Evolutionary conservation across 495 filamentous ascomycete genomes (phyloP).

Genomic region (Trichoderma reesei): DNA sequence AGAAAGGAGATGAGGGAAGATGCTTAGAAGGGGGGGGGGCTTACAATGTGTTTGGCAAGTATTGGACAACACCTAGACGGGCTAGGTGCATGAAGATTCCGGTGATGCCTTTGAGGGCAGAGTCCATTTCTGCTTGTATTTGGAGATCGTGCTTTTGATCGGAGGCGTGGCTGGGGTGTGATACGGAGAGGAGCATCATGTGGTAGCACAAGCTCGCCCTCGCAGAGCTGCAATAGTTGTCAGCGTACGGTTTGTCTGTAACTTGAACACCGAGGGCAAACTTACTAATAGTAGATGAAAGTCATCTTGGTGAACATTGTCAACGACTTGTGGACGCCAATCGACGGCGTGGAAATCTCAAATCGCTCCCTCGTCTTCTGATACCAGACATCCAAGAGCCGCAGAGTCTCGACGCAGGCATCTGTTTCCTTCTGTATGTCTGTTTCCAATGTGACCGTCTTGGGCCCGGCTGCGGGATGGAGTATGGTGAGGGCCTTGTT

Average conservation of each 20-base stretch:
- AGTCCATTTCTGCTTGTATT: conserved; percentile 1
- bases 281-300: conserved; percentile 4
- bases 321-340: neutral
- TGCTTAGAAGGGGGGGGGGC: too few relatives aligned
- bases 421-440: neutral
- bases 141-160: neutral
- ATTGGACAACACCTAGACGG: neutral
- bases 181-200: neutral
- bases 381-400: neutral
- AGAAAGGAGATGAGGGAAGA: neutral
- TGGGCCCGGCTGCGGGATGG: neutral
- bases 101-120: neutral
- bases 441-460: neutral
- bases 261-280: neutral
- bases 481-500: neutral
- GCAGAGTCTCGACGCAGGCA: neutral
- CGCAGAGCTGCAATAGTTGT: neutral
- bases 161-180: neutral
- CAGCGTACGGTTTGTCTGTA: neutral
- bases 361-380: neutral
- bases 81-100: neutral
- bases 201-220: neutral
- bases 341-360: neutral
- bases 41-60: conserved; percentile 2
- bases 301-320: conserved; percentile 1